Base-by-base conservation (phyloP, 176 grass and related monocot species). In the Musa beccarii region DNA sequence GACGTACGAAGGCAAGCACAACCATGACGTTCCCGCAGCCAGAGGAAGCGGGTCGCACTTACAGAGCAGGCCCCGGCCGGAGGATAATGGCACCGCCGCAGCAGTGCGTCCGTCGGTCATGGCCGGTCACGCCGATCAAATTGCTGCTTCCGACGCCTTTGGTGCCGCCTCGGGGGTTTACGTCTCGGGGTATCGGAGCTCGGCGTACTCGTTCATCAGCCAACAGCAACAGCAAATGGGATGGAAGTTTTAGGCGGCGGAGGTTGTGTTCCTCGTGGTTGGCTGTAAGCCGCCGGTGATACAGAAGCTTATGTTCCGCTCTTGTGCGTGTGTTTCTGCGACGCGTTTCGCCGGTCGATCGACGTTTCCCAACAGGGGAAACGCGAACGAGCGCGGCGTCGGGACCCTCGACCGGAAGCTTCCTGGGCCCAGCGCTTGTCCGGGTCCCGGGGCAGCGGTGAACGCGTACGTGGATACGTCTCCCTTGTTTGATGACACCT, bases 151-250 rank as follows among this genome's bases (percentile, higher is more conserved):
- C 17, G n/a, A 70, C 21, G 49, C n/a, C 16, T 70, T 70, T 19
- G 16, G 9, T 29, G 67, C 15, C 63, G 67, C 15, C 63, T 49
- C 49, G 9, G 68, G 34, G 43, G 51, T 15, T 51, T 70, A 52
- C n/a, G 68, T 51, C 68, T 70, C 68, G 21, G 68, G 68, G 6
- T 70, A 70, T 51, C 68, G 21, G 25, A 51, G 51, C 49, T 51
- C 17, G 50, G 4, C 22, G 8, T 21, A 52, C 15, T 51, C 68
- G 0, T 21, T 52, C 9, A 51, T 21, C 8, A n/a, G 20, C 9
- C 75, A 65, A 62, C 68, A 52, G 26, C 53, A 52, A 52, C 61
- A 52, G 61, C 89, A 29, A 86, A 89, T 78, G 86, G 84, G 69
- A 79, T 89, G 74, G 3, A 64, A 10, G 19, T 24, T 24, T 43